Conservation (phyloP, 169 alveolate species). For the Eimeria acervulina region DNA sequence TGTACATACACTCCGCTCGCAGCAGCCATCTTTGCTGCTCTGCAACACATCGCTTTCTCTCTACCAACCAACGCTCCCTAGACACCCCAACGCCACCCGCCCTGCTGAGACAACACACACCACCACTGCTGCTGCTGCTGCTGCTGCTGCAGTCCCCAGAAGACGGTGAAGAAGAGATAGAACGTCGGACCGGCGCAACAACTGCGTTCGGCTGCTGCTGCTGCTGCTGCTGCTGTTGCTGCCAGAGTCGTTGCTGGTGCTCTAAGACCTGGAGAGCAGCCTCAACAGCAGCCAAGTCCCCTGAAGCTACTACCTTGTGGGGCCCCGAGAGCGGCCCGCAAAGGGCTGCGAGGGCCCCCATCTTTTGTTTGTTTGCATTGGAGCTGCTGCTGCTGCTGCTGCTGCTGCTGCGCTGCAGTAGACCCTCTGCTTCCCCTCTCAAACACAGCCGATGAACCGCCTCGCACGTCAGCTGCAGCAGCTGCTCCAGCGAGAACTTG, state of each 20-base stretch:
- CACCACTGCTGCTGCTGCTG: constrained; percentile 13
- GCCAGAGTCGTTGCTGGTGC: constrained; percentile 34
- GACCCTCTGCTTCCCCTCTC: not conserved
- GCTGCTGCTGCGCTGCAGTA: constrained; percentile 8
- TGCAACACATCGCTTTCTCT: not conserved
- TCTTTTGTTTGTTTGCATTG: not conserved
- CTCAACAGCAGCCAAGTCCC: constrained; percentile 17
- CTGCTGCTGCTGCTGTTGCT: not conserved
- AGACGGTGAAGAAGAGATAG: not conserved
- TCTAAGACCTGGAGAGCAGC: constrained; percentile 16
- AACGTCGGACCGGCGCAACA: not conserved
- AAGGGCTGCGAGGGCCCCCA: not conserved
- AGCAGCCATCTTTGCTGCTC: constrained; percentile 26
- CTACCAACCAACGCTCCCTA: not conserved
- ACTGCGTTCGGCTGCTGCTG: no score
- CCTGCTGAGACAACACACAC: not conserved
- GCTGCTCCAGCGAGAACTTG: constrained; percentile 22
- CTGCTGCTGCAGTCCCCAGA: no score
- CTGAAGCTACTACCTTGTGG: constrained; percentile 12
- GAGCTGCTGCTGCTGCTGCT: no score
- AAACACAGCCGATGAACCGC: constrained; percentile 37
- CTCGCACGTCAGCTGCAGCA: constrained; percentile 38
- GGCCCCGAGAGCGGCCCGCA: constrained; percentile 9
- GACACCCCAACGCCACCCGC: not conserved
- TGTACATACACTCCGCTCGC: constrained; percentile 44